Base-by-base conservation (phyloP, 495 filamentous ascomycete species). In the Tuber brumale region DNA sequence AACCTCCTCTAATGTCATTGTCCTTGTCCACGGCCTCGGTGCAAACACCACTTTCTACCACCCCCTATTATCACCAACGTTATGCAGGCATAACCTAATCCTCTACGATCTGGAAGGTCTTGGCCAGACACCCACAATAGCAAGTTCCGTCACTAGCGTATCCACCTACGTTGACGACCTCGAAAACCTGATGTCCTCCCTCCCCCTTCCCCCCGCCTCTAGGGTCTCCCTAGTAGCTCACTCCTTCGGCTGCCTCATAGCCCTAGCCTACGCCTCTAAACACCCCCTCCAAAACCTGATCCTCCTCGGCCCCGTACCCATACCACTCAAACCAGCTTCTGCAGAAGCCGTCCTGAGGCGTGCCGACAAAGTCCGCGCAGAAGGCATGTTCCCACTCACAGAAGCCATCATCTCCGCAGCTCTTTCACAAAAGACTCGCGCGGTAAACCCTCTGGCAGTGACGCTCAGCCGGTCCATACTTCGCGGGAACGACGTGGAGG, bases 31-130 rank as follows among this genome's bases (percentile, higher is more conserved):
- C 76, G 87, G 87, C 27, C 83, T 89, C 1, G 87, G 87, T 5
- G 85, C 84, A 10, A 86, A 84, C 6, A 82, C 80, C 2, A 81
- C 83, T 10, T 86, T 84, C 77, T 89, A 84, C 74, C 81, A 76
- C 21, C 87, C 88, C 0, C 73, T 88, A 21, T 81, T 87, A 61
- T 37, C 83, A 23, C 35, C 75, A 1, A 70, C 85, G 3, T 69
- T 76, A 43, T 77, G 84, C 31, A 75, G 75, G 3, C 69, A 73
- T 46, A 75, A 73, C n/a, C 81, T 84, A 70, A 83, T 79, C 35
- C 77, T 83, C 41, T 85, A 86, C 74, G 88, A 89, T 77, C 83
- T 89, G 3, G 88, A 89, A 79, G 88, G 88, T 9, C 88, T 88
- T 77, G 88, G 88, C 3, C 79, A 86, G 27, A 86, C 85, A 51